phyloP scores from a whole-genome alignment of 1,139 yeast genomes.

The Blastobotrys ciferrii region DNA sequence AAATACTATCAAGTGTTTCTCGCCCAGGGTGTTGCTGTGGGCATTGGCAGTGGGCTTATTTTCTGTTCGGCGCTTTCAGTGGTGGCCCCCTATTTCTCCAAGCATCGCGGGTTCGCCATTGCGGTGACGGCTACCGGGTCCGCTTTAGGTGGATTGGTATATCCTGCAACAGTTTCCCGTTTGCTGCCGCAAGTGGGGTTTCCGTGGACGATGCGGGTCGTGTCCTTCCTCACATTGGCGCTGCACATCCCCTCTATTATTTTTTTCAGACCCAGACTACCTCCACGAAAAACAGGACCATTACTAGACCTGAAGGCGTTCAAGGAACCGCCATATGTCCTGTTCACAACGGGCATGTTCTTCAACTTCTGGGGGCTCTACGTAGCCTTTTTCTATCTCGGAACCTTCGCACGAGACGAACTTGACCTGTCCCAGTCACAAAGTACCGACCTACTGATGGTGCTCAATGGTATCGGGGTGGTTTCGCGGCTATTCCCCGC shows the following conservation, averaged over 20 bases:
- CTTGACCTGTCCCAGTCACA: neutral
- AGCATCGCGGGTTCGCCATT: constrained; percentile 7
- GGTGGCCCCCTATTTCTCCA: constrained; percentile 10
- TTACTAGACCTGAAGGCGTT: constrained; percentile 22
- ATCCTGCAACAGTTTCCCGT: constrained; percentile 5
- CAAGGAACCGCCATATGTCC: constrained; percentile 21
- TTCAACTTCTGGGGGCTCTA: constrained; percentile 38
- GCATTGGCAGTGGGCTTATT: constrained; percentile 7
- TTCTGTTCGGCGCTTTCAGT: constrained; percentile 9
- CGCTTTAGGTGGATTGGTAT: constrained; percentile 4
- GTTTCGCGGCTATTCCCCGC: constrained; percentile 46
- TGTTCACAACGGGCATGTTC: constrained; percentile 27
- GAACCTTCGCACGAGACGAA: constrained; percentile 30
- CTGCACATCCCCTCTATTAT: constrained; percentile 25
- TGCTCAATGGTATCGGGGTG: neutral
- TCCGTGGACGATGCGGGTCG: constrained; percentile 9
- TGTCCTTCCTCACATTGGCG: constrained; percentile 27
- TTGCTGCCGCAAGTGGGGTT: constrained; percentile 5
- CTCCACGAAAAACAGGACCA: constrained; percentile 15
- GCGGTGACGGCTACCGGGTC: constrained; percentile 11
- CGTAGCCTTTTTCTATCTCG: constrained; percentile 42
- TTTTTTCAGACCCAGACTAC: constrained; percentile 32
- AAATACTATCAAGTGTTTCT: constrained; percentile 55
- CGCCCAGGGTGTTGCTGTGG: constrained; percentile 10
- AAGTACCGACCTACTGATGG: constrained; percentile 1